phyloP scores from a whole-genome alignment of 306 rosid species.

The Acacia crassicarpa region DNA sequence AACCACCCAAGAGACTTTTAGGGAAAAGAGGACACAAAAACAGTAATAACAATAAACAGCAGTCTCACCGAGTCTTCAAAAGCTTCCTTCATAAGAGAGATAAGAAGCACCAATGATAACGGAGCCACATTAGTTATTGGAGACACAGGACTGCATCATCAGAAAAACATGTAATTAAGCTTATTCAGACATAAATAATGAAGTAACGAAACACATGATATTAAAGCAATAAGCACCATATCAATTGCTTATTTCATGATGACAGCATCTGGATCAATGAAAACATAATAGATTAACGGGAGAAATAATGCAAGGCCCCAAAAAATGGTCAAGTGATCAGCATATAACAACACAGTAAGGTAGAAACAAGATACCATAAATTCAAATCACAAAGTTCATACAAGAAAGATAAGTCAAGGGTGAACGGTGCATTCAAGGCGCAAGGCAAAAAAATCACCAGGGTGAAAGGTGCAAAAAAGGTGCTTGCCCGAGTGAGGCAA shows the following conservation, averaged over 20 bases:
- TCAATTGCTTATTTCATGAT: slow-evolving; percentile 11
- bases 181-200: slow-evolving; percentile 15
- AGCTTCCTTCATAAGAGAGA: slow-evolving; percentile 91
- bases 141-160: slow-evolving; percentile 79
- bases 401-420: background rate
- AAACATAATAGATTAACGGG: background rate
- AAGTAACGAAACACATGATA: slow-evolving; percentile 10
- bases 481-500: too few relatives aligned
- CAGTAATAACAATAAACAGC: slow-evolving; percentile 17
- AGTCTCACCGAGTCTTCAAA: slow-evolving; percentile 92
- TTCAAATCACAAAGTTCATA: slow-evolving; percentile 19
- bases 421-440: background rate
- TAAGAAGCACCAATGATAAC: slow-evolving; percentile 80
- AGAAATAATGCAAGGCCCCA: background rate
- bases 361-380: background rate
- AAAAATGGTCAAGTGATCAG: slow-evolving; percentile 13
- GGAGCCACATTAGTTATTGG: slow-evolving; percentile 93
- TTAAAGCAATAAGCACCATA: slow-evolving; percentile 14
- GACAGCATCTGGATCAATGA: background rate
- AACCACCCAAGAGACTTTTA: background rate
- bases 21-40: slow-evolving; percentile 8
- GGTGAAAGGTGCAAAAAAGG: background rate
- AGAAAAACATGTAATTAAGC: slow-evolving; percentile 35
- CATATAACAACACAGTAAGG: background rate
- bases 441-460: background rate